Evolutionary conservation across 2,329 filamentous ascomycete genomes (phyloP).

Genomic region (Chaetomiaceae sp.): DNA sequence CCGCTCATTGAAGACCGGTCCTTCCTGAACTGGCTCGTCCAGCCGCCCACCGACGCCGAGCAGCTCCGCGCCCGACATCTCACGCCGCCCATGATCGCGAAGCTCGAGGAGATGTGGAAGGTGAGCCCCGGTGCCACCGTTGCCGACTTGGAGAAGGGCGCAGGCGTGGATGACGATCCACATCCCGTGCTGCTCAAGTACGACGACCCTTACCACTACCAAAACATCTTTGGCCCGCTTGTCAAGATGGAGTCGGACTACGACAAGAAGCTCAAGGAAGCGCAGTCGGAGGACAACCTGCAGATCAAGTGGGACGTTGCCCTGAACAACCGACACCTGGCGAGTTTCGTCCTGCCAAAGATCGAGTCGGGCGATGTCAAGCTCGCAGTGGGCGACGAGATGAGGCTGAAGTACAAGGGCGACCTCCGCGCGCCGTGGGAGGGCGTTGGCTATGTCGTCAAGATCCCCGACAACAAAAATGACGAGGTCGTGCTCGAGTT

Average conservation of each 20-base stretch:
- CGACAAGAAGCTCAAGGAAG: slow-evolving; percentile 97
- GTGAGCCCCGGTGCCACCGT: slow-evolving; percentile 85
- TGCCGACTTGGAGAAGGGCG: slow-evolving; percentile 83
- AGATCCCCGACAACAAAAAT: slow-evolving; percentile 98
- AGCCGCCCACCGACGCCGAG: slow-evolving; percentile 83
- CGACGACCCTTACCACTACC: slow-evolving; percentile 96
- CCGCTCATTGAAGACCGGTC: slow-evolving; percentile 94
- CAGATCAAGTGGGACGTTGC: slow-evolving; percentile 92
- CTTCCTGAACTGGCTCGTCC: slow-evolving; percentile 90
- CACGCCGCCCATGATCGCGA: slow-evolving; percentile 89
- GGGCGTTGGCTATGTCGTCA: slow-evolving; percentile 96
- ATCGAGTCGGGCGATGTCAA: slow-evolving; percentile 97
- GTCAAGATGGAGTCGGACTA: slow-evolving; percentile 99
- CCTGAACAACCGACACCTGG: slow-evolving; percentile 94
- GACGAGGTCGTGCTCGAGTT: slow-evolving; percentile 95
- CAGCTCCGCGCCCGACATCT: slow-evolving; percentile 91
- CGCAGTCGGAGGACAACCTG: slow-evolving; percentile 93
- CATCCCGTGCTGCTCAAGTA: slow-evolving; percentile 88
- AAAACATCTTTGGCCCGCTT: slow-evolving; percentile 95
- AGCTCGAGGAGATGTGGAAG: slow-evolving; percentile 98
- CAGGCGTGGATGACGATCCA: slow-evolving; percentile 90
- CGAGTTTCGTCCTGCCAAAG: slow-evolving; percentile 92
- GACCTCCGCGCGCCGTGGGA: slow-evolving; percentile 92
- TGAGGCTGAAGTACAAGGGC: slow-evolving; percentile 94
- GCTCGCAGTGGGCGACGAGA: slow-evolving; percentile 94